These are phyloP conservation scores for Clarkia xantiana DNA, from an alignment of 345 rosid species.

Conservation along the genomic window DNA sequence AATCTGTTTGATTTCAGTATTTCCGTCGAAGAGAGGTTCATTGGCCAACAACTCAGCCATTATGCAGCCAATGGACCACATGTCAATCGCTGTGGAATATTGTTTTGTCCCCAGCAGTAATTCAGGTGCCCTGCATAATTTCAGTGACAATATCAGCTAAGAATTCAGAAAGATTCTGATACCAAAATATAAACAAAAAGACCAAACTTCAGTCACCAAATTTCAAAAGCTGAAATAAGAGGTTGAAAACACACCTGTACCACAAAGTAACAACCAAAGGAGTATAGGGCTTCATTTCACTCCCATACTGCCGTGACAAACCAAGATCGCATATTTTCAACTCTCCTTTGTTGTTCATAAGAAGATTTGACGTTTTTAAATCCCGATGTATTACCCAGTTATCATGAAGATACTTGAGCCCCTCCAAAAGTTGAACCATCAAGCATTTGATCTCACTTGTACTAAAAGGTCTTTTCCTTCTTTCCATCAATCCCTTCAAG, in stretches of 20 bases:
- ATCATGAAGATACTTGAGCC: slow-evolving; percentile 69
- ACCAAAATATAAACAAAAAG: too few relatives aligned
- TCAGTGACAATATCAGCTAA: background rate
- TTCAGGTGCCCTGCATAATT: slow-evolving; percentile 61
- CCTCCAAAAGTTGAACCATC: slow-evolving; percentile 78
- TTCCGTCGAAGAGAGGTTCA: slow-evolving; percentile 68
- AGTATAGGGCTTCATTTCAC: slow-evolving; percentile 76
- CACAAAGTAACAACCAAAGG: slow-evolving; percentile 61
- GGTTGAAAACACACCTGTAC: slow-evolving; percentile 49
- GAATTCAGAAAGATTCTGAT: too few relatives aligned
- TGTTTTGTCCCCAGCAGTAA: slow-evolving; percentile 62
- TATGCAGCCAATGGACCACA: slow-evolving; percentile 93
- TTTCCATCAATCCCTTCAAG: slow-evolving; percentile 52
- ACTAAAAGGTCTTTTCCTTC: slow-evolving; percentile 60
- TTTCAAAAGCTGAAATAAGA: background rate
- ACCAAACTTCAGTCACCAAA: background rate
- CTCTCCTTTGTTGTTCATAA: slow-evolving; percentile 61
- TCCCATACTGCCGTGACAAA: slow-evolving; percentile 74
- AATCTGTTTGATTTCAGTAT: slow-evolving; percentile 54
- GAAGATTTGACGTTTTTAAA: slow-evolving; percentile 79
- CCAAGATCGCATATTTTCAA: slow-evolving; percentile 82
- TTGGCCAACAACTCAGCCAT: slow-evolving; percentile 78
- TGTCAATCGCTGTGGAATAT: slow-evolving; percentile 79
- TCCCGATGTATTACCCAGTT: slow-evolving; percentile 93
- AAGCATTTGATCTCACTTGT: slow-evolving; percentile 82